Evolutionary conservation across 2,329 filamentous ascomycete species (phyloP), one percentile per base, ranked within the genome.

Genomic region (Penicillium sp.): DNA sequence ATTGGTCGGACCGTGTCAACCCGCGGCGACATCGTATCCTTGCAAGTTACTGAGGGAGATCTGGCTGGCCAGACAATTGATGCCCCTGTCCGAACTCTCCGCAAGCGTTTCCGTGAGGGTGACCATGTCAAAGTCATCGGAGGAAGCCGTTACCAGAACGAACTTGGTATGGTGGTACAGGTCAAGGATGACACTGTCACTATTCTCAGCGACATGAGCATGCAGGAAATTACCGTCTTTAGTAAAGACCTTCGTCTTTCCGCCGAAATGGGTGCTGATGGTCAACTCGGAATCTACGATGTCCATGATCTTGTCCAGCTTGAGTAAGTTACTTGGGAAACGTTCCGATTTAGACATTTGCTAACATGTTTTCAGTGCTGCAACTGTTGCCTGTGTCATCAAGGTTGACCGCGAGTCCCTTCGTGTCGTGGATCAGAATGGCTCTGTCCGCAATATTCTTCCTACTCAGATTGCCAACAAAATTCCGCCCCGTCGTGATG

Each of bases 71-170:
- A 95, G 69, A 85, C 82, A 5, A 94, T 99, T 42, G 93, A 97
- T 69, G 92, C 95, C 10, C 94, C 94, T 1, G 88, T 91, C 57
- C 95, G 94, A 74, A 89, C 90, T 42, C 80, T 99, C 24, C 89
- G 94, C 52, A 99, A 99, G 75, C 84, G 90, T 28, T 99, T 99
- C 81, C 85, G 83, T 60, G 83, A 92, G 57, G 94, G 94, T 79
- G 94, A 99, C 66, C 94, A 99, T 68, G 94, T 99, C 77, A 97
- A 97, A 77, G 94, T 99, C 62, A 95, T 96, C 69, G 93, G 94
- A 50, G 93, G 92, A 36, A 96, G 92, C 76, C 88, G 90, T 64
- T 97, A 92, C 71, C 85, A 89, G 50, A 94, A 96, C 64, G 94
- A 99, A 74, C 88, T 97, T 42, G 94, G 94, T 73, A 95, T 96